phyloP scores from a whole-genome alignment of 1,284 basidiomycete species.

The Grifola frondosa region DNA sequence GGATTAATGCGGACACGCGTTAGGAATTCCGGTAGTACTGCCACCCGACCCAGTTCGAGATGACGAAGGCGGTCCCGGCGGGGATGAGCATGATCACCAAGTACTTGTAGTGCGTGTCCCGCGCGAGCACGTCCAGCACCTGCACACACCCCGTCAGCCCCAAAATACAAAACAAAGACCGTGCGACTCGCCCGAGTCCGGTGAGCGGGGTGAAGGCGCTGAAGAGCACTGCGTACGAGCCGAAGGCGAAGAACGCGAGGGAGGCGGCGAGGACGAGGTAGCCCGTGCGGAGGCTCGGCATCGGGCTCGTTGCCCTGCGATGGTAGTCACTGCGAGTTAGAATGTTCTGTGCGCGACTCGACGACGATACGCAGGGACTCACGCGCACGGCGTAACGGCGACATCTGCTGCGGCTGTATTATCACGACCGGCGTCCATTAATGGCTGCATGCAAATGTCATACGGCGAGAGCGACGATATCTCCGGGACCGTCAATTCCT shows the following conservation, averaged over 20 bases:
- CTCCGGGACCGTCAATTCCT: too few relatives aligned
- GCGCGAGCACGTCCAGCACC: conserved; percentile 60
- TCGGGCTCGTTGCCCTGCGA: conserved; percentile 5
- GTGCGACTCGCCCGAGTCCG: conserved; percentile 45
- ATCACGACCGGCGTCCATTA: too few relatives aligned
- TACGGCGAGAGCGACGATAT: too few relatives aligned
- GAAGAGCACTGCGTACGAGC: conserved; percentile 63
- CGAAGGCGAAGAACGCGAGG: conserved; percentile 52
- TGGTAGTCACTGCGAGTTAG: too few relatives aligned
- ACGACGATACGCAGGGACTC: too few relatives aligned
- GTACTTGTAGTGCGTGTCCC: conserved; percentile 89
- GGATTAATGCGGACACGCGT: too few relatives aligned
- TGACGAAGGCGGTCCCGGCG: conserved; percentile 82
- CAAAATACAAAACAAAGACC: not conserved
- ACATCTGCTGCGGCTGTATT: too few relatives aligned
- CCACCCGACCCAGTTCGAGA: conserved; percentile 97
- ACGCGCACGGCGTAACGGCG: too few relatives aligned
- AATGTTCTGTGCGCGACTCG: too few relatives aligned
- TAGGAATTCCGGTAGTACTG: conserved; percentile 88
- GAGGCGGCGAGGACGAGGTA: conserved; percentile 50
- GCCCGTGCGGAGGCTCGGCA: conserved; percentile 37
- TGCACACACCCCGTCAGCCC: conserved; percentile 28
- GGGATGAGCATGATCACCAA: conserved; percentile 79
- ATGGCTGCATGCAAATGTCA: too few relatives aligned
- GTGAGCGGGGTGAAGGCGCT: conserved; percentile 61